A percentile compares a stretch with the other conserved stretches of the same genome.
Evolutionary conservation across 2,329 filamentous ascomycete genomes (phyloP).

Genomic region (Aspergillus uvarum): DNA sequence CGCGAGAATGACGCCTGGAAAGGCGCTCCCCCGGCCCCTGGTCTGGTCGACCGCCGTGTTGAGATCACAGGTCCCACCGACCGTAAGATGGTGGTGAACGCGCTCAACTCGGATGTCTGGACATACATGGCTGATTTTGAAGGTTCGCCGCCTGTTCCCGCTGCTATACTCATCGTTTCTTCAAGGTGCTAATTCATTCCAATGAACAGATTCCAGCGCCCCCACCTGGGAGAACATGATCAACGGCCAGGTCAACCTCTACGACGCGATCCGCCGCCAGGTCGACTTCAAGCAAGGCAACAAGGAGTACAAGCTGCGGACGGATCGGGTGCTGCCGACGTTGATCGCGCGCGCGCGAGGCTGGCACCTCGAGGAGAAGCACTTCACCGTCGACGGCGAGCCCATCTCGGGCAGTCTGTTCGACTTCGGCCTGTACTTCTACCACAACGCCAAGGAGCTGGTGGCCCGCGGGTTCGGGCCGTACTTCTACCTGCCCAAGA

Average conservation of each 20-base stretch:
- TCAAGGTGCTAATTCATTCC: background rate
- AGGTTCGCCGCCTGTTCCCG: conserved; percentile 55
- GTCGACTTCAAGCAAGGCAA: conserved; percentile 93
- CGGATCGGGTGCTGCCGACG: conserved; percentile 80
- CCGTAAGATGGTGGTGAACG: conserved; percentile 98
- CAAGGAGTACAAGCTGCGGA: conserved; percentile 97
- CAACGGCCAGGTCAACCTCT: conserved; percentile 95
- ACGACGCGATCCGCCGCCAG: conserved; percentile 90
- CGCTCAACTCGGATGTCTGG: conserved; percentile 92
- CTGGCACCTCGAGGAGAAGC: conserved; percentile 98
- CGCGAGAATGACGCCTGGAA: conserved; percentile 93
- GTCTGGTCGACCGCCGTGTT: conserved; percentile 86
- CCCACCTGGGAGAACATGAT: conserved; percentile 99
- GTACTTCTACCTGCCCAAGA: conserved; percentile 98
- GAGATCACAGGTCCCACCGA: conserved; percentile 98
- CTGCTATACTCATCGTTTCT: too few species aligned
- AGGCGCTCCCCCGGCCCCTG: conserved; percentile 85
- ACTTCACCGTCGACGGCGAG: conserved; percentile 92
- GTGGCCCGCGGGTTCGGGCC: conserved; percentile 81
- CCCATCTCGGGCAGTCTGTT: conserved; percentile 90
- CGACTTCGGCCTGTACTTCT: conserved; percentile 98
- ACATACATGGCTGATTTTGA: conserved; percentile 99
- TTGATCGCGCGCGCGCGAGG: conserved; percentile 92
- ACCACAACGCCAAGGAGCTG: conserved; percentile 91
- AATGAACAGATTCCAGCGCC: conserved; percentile 74